Percentiles rank a stretch among this genome's conserved stretches.
phyloP scores from a whole-genome alignment of 2,329 filamentous ascomycete species.

The Ceratocystis variospora region DNA sequence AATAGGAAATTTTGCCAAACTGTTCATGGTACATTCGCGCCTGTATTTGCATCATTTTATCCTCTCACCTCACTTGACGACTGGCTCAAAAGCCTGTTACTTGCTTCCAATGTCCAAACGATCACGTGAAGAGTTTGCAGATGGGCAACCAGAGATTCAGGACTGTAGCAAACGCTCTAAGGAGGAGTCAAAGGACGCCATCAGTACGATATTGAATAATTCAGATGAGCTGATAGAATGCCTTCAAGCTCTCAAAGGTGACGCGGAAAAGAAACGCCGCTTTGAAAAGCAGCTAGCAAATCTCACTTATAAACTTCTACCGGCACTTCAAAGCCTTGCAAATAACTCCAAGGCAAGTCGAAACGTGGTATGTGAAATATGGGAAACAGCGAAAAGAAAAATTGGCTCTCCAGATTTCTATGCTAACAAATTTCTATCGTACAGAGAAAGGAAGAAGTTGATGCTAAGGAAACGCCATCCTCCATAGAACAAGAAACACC shows the following conservation, averaged over 20 bases:
- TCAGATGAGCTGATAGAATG: constrained; percentile 30
- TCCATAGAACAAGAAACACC: neutral
- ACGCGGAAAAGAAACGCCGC: constrained; percentile 21
- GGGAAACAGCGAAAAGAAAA: neutral
- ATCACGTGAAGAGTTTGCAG: constrained; percentile 12
- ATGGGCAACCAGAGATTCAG: constrained; percentile 4
- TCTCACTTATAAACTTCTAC: constrained; percentile 23
- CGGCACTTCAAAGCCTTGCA: constrained; percentile 23
- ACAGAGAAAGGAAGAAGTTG: constrained; percentile 5
- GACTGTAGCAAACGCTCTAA: constrained; percentile 21
- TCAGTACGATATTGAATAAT: constrained; percentile 26
- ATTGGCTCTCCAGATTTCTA: neutral
- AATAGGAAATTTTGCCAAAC: constrained; percentile 8
- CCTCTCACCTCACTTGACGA: neutral
- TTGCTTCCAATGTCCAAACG: constrained; percentile 18
- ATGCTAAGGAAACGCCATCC: neutral
- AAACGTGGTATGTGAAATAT: constrained; percentile 6
- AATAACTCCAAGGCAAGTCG: constrained; percentile 7
- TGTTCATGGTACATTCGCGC: neutral
- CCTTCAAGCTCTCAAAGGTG: constrained; percentile 27
- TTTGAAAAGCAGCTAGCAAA: constrained; percentile 19
- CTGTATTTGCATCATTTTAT: neutral
- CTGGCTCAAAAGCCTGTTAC: neutral
- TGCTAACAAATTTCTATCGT: neutral
- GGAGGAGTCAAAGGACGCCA: constrained; percentile 21